Base-by-base conservation (phyloP, 306 rosid genomes). In the Arachis hypogaea region DNA sequence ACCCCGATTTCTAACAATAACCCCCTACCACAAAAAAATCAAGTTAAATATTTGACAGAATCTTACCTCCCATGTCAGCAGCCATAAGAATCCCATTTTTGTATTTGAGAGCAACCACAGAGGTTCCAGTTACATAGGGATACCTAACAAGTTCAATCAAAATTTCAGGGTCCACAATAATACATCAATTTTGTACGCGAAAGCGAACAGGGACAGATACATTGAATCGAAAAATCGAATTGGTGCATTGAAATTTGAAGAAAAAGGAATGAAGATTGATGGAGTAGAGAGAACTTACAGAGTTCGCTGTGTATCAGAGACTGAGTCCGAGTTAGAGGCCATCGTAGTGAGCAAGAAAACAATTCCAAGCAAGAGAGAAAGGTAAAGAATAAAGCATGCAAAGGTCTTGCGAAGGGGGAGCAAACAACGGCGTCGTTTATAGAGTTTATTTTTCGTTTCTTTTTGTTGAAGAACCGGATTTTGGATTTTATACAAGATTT, bases 81-180 rank as follows among this genome's bases (percentile, higher is more conserved):
- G 82, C 88, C 94, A 91, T 88, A 51, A 91, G 84, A 81, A 91
- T 84, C 36, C 90, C 97, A 91, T 91, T 92, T 75, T 87, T 91
- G 83, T 82, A 91, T 69, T 91, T 91, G 81, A 91, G 71, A 30
- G 94, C 90, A 47, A 91, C 92, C 5, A 91, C 94, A 52, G 94
- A 91, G 2, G 92, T 78, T 28, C 97, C 92, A 1, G 94, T 91
- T 7, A 91, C 97, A 79, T 84, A 91, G 4, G 97, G 97, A 77
- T 88, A 85, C 85, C 92, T 91, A 67, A 72, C 5, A 11, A 71
- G 46, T 38, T 29, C 18, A 29, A 76, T 22, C 33, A 18, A 41
- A 61, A 42, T 7, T 5, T 16, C 46, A 51, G 30, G 63, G 75
- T 49, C 11, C 29, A 57, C 46, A n/a, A 11, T 22, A 75, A 18